Evolutionary conservation across 768 basidiomycete species (phyloP).

Genomic region (Macrolepiota dolichaula): DNA sequence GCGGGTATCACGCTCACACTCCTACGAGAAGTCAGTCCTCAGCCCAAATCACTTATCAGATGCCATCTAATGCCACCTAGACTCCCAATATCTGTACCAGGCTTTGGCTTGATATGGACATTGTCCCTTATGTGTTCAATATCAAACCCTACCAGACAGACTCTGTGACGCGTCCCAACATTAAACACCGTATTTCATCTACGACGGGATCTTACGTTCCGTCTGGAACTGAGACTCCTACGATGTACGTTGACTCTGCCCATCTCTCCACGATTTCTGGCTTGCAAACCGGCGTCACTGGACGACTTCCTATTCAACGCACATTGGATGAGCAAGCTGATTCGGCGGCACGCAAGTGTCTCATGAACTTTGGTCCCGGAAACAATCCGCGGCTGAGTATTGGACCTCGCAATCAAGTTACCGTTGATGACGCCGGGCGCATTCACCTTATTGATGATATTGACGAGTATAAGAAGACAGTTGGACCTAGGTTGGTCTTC

Average conservation of each 20-base stretch:
- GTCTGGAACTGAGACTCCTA: slow-evolving; percentile 76
- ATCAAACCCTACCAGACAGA: slow-evolving; percentile 83
- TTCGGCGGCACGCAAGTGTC: slow-evolving; percentile 78
- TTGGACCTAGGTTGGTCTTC: slow-evolving; percentile 48
- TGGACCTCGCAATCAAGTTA: slow-evolving; percentile 81
- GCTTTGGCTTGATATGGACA: slow-evolving; percentile 79
- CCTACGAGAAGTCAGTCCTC: slow-evolving; percentile 55
- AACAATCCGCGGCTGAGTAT: slow-evolving; percentile 84
- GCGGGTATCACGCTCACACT: slow-evolving; percentile 73
- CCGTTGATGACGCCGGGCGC: slow-evolving; percentile 83
- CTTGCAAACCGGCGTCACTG: slow-evolving; percentile 43
- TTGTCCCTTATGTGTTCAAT: slow-evolving; percentile 83
- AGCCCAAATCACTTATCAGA: slow-evolving; percentile 16
- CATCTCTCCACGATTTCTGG: slow-evolving; percentile 42
- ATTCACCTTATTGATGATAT: slow-evolving; percentile 85
- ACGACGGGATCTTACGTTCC: slow-evolving; percentile 76
- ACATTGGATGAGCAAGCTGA: slow-evolving; percentile 85
- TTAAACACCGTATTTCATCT: slow-evolving; percentile 81
- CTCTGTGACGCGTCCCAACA: slow-evolving; percentile 70
- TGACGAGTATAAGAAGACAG: slow-evolving; percentile 71
- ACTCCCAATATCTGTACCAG: slow-evolving; percentile 81
- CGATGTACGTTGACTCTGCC: slow-evolving; percentile 59
- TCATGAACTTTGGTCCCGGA: slow-evolving; percentile 79
- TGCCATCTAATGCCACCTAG: slow-evolving; percentile 30
- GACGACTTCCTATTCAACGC: slow-evolving; percentile 67